Conservation (phyloP, 805 yeast species). For the Wickerhamiella nectarea region DNA sequence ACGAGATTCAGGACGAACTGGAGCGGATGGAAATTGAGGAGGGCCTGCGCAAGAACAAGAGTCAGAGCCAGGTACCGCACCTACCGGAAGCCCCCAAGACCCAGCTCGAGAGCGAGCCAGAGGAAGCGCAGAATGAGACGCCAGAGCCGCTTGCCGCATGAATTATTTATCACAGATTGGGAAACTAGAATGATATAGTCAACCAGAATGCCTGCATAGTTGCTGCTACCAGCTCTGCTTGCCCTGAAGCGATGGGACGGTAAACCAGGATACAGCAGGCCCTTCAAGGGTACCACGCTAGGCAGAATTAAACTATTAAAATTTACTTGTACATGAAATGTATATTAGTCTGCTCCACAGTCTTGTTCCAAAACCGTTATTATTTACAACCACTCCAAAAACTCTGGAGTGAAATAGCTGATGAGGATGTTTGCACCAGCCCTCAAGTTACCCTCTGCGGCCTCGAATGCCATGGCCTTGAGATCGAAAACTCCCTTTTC, state of each 20-base stretch:
- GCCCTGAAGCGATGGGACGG: too few relatives aligned
- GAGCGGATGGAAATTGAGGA: constrained; percentile 13
- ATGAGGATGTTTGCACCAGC: constrained; percentile 92
- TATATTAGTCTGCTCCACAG: too few relatives aligned
- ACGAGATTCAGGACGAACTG: constrained; percentile 21
- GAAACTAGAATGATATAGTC: too few relatives aligned
- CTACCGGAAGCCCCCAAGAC: constrained; percentile 1
- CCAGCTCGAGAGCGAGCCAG: not conserved
- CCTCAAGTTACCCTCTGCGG: constrained; percentile 80
- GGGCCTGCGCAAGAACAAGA: too few relatives aligned
- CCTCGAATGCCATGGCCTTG: constrained; percentile 61
- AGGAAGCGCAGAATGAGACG: not conserved
- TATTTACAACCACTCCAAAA: constrained; percentile 69
- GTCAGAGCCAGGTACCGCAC: not conserved
- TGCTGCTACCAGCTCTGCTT: too few relatives aligned
- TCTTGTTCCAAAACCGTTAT: too few relatives aligned
- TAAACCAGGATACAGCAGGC: too few relatives aligned
- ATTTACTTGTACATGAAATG: too few relatives aligned
- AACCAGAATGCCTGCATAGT: too few relatives aligned
- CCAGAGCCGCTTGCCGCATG: not conserved
- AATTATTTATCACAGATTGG: not conserved
- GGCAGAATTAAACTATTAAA: too few relatives aligned
- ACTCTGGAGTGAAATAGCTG: constrained; percentile 89
- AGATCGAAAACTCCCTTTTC: constrained; percentile 86
- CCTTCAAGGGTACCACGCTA: too few relatives aligned